Evolutionary conservation across 306 rosid genomes (phyloP), one percentile per base, ranked within the genome.

Genomic region (Arachis hypogaea): DNA sequence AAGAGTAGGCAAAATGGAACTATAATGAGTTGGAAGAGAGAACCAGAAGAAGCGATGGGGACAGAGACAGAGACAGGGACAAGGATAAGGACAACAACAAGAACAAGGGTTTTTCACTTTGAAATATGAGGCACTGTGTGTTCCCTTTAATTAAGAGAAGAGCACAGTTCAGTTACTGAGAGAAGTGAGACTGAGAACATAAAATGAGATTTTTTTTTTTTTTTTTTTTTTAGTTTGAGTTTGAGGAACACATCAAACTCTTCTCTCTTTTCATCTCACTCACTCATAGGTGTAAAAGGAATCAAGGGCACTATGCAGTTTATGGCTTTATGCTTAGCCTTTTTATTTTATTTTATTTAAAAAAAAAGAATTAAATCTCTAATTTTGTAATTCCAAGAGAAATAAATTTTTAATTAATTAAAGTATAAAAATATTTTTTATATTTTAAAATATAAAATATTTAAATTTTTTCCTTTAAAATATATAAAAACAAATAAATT

Each of bases 41-140:
- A 18, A 9, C 6, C 3, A 41, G 2, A 1, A 40, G 70, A 28
- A 5, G 46, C 1, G 46, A 43, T 7, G 46, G 46, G 46, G 46
- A 43, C 46, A 51, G 40, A 60, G 44, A 73, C 18, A 29, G 40
- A 60, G 44, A 66, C 12, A 29, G 66, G 69, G 57, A 59, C 63
- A 59, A 59, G 7, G 33, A 59, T 3, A 30, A 59, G 12, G 51
- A 11, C 38, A 33, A 33, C 4, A 33, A 2, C 38, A 45, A 47
- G 52, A 77, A 70, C 28, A 78, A 78, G 76, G 76, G 72, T 46
- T 80, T 80, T 49, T 49, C 11, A 60, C 69, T 47, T 69, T 63
- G 63, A 66, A 69, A 80, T 74, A 76, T 68, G 70, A 67, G 70
- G 1, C 7, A 59, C 2, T 33, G 38, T 33, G 72, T 52, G 65